Conservation (phyloP, 305 asterid species). For the Coffea humblotiana region DNA sequence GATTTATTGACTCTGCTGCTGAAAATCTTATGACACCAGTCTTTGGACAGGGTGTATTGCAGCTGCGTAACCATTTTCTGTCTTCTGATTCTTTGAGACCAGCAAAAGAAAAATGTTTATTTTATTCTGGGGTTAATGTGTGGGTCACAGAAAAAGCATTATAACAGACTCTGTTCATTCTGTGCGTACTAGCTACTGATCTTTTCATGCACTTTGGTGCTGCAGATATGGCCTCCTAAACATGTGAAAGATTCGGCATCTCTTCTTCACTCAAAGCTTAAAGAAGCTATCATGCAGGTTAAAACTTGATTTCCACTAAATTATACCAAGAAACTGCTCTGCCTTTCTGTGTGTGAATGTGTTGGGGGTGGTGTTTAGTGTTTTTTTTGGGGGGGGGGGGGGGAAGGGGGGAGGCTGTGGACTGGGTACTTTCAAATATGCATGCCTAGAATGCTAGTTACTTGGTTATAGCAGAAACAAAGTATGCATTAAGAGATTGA, state of each 20-base stretch:
- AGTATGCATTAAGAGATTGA: neutral
- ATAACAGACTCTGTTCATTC: neutral
- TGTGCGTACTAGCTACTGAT: constrained; percentile 1
- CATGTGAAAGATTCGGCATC: constrained; percentile 91
- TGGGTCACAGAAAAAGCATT: neutral
- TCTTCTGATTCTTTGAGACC: neutral
- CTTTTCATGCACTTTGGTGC: constrained; percentile 13
- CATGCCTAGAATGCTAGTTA: neutral
- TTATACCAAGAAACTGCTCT: neutral
- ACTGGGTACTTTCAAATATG: neutral
- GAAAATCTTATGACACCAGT: neutral
- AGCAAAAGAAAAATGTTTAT: neutral
- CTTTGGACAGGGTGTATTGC: neutral
- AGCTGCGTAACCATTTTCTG: neutral
- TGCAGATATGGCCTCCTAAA: constrained; percentile 99
- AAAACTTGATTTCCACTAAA: constrained; percentile 12
- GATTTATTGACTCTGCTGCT: no score
- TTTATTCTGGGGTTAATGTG: neutral
- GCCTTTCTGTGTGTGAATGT: neutral
- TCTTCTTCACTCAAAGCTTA: constrained; percentile 72
- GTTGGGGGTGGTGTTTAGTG: neutral
- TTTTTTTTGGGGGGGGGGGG: no score
- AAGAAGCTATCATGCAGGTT: constrained; percentile 90
- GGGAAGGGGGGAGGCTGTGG: neutral
- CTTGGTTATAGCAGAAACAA: neutral